Percentiles rank a stretch among this genome's conserved stretches.
Evolutionary conservation across 768 basidiomycete species (phyloP).

Genomic region (Russula dissimulans): DNA sequence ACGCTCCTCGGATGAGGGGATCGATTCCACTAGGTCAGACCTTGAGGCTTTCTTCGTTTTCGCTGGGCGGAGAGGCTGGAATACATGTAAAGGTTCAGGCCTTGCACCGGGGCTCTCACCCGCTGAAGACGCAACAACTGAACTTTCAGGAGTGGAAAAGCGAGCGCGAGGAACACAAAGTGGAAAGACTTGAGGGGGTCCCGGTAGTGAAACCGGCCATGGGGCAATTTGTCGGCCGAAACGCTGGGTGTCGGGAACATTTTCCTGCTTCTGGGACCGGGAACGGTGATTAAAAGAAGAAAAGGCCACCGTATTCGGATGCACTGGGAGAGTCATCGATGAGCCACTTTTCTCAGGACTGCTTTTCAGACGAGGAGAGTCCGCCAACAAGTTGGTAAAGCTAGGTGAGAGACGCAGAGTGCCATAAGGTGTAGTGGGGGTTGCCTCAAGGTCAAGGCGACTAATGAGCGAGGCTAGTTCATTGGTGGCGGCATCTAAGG

Average conservation of each 20-base stretch:
- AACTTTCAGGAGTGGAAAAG: neutral
- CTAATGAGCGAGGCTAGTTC: slow-evolving; percentile 73
- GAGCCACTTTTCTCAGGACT: slow-evolving; percentile 29
- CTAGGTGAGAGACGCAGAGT: slow-evolving; percentile 25
- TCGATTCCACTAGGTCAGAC: neutral
- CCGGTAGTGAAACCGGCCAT: slow-evolving; percentile 43
- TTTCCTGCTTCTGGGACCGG: slow-evolving; percentile 24
- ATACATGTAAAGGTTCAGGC: neutral
- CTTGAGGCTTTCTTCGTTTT: neutral
- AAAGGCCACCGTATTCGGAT: slow-evolving; percentile 34
- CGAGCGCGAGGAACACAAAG: neutral
- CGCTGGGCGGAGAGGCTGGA: neutral
- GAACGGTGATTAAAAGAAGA: slow-evolving; percentile 45
- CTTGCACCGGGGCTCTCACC: neutral
- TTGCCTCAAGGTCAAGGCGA: slow-evolving; percentile 73
- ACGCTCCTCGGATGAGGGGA: neutral
- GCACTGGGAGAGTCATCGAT: slow-evolving; percentile 25
- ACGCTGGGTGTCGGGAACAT: slow-evolving; percentile 10
- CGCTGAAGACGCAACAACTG: neutral
- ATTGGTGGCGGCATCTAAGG: slow-evolving; percentile 72
- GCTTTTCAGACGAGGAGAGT: slow-evolving; percentile 22
- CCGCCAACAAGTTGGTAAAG: slow-evolving; percentile 19
- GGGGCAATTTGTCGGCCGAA: slow-evolving; percentile 53
- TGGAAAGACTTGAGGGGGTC: slow-evolving; percentile 25
- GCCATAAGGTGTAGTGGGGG: slow-evolving; percentile 44